These are phyloP conservation scores for Ulota crispa DNA, from an alignment of 225 moss, liverwort and hornwort genomes.

Conservation along the genomic window DNA sequence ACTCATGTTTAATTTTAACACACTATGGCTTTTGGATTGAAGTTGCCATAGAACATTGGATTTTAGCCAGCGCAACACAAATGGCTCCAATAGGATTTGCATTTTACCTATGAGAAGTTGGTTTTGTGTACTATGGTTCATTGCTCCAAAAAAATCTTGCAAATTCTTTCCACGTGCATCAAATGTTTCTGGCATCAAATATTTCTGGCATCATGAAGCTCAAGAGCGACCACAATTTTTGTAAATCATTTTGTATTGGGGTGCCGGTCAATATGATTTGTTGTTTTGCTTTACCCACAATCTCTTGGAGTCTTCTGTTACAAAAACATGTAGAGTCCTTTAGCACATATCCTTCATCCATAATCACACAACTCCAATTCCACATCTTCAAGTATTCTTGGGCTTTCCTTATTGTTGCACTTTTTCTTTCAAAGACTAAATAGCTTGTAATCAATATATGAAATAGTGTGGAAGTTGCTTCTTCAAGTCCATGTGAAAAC, in stretches of 20 bases:
- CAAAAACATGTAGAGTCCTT: neutral
- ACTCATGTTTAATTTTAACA: neutral
- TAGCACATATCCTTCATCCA: constrained; percentile 15
- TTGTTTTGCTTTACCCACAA: neutral
- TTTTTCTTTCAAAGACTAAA: neutral
- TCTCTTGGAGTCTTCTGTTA: neutral
- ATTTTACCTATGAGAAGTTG: neutral
- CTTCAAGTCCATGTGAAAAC: rapidly evolving
- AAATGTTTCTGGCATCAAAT: neutral
- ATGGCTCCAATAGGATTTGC: neutral
- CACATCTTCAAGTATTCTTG: neutral
- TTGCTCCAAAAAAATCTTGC: neutral
- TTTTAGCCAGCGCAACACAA: neutral
- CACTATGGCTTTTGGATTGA: neutral
- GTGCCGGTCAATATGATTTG: neutral
- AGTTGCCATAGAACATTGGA: neutral
- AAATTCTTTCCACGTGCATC: neutral
- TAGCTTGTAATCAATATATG: constrained; percentile 11
- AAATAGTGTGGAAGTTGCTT: neutral
- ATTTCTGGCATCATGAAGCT: constrained; percentile 7
- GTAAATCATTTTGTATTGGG: neutral
- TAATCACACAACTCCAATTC: neutral
- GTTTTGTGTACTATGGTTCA: neutral
- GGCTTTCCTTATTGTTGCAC: neutral
- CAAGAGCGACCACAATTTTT: neutral